A percentile compares a stretch with the other conserved stretches of the same genome.
Conservation (phyloP, 768 basidiomycete genomes). For the Tricholoma saponaceum region DNA sequence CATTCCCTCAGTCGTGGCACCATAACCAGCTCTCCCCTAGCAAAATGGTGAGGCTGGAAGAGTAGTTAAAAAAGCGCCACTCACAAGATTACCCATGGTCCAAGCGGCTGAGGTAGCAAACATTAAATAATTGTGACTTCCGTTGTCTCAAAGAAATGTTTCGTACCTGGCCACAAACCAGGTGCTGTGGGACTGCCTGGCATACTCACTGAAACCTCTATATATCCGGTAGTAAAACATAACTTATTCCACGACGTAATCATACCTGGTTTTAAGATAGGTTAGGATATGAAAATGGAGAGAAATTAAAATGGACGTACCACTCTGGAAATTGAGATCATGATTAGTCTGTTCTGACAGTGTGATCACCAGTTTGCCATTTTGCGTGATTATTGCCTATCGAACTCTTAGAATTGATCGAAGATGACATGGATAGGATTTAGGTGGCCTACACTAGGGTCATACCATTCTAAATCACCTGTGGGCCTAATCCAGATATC, state of each 20-base stretch:
- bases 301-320: conserved; percentile 37
- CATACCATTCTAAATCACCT: conserved; percentile 83
- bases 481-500: conserved; percentile 43
- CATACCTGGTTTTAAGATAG: conserved; percentile 42
- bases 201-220: conserved; percentile 78
- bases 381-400: conserved; percentile 65
- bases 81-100: conserved; percentile 73
- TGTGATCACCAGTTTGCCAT: conserved; percentile 80
- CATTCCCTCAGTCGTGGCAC: conserved; percentile 83
- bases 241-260: conserved; percentile 90
- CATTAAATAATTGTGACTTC: not conserved
- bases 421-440: not conserved
- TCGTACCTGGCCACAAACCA: conserved; percentile 83
- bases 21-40: conserved; percentile 82
- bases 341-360: conserved; percentile 67
- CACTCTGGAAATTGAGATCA: conserved; percentile 81
- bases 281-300: conserved; percentile 16
- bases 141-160: conserved; percentile 3
- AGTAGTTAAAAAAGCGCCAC: conserved; percentile 8
- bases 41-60: not conserved
- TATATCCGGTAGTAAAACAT: conserved; percentile 90
- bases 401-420: conserved; percentile 3
- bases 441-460: conserved; percentile 47
- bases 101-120: conserved; percentile 43
- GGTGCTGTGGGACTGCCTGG: conserved; percentile 58